These are phyloP conservation scores for Ceratobasidium sp. DNA, from an alignment of 1,284 basidiomycete genomes.

Conservation along the genomic window DNA sequence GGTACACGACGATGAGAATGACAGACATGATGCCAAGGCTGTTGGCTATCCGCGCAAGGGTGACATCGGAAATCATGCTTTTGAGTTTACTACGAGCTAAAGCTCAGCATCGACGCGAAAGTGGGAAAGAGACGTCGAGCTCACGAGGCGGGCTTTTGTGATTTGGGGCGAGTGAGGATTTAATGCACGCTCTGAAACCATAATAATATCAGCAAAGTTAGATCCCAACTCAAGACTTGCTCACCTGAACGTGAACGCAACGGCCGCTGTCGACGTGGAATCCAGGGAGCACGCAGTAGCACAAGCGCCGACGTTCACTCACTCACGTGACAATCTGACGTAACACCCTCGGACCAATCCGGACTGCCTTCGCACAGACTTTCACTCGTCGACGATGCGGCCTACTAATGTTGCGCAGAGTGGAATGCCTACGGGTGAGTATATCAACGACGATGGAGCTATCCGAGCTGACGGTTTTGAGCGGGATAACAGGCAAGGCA, in stretches of 20 bases:
- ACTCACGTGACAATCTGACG: slow-evolving; percentile 19
- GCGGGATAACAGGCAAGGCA: slow-evolving; percentile 46
- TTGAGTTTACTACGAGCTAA: neutral
- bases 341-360: slow-evolving; percentile 40
- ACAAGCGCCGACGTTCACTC: slow-evolving; percentile 10
- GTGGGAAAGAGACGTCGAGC: neutral
- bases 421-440: slow-evolving; percentile 81
- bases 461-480: neutral
- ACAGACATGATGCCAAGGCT: slow-evolving; percentile 85
- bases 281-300: neutral
- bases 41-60: slow-evolving; percentile 86
- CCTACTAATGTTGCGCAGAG: slow-evolving; percentile 70
- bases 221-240: neutral
- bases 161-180: neutral
- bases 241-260: neutral
- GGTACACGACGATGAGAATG: slow-evolving; percentile 85
- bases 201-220: too few species aligned
- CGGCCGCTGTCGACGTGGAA: slow-evolving; percentile 12
- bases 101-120: neutral
- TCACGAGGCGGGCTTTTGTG: neutral
- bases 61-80: slow-evolving; percentile 77
- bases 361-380: slow-evolving; percentile 22
- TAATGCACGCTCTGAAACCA: too few species aligned
- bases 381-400: slow-evolving; percentile 66
- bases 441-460: slow-evolving; percentile 6